Conservation (phyloP, 1,284 basidiomycete genomes). For the Neotropicomus parvogracilis region DNA sequence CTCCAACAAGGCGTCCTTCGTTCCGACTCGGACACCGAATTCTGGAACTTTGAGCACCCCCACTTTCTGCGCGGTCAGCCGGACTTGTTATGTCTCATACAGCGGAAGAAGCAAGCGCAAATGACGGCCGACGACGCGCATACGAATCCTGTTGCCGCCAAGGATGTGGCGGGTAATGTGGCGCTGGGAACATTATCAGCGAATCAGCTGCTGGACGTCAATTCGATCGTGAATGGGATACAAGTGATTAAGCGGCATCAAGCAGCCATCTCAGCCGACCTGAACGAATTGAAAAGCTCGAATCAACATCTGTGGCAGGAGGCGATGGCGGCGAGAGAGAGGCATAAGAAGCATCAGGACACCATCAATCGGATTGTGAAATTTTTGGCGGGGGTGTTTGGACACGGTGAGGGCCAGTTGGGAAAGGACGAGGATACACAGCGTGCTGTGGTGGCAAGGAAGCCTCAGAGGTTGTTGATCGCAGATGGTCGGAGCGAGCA, state of each 20-base stretch:
- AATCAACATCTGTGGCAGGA: slow-evolving; percentile 95
- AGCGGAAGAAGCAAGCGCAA: slow-evolving; percentile 62
- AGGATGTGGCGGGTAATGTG: slow-evolving; percentile 17
- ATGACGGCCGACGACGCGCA: slow-evolving; percentile 33
- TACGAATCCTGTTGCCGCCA: slow-evolving; percentile 7
- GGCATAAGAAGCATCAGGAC: slow-evolving; percentile 90
- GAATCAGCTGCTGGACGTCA: slow-evolving; percentile 67
- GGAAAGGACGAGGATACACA: slow-evolving; percentile 44
- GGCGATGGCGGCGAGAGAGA: slow-evolving; percentile 72
- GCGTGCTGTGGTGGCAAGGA: slow-evolving; percentile 48
- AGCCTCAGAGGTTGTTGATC: slow-evolving; percentile 62
- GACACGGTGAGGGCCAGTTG: slow-evolving; percentile 44
- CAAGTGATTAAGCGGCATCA: slow-evolving; percentile 90
- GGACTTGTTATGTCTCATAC: slow-evolving; percentile 86
- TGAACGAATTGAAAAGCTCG: slow-evolving; percentile 83
- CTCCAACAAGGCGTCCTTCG: slow-evolving; percentile 92
- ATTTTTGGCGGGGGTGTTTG: slow-evolving; percentile 93
- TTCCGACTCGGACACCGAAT: slow-evolving; percentile 78
- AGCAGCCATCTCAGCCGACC: slow-evolving; percentile 80
- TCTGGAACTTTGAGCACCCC: slow-evolving; percentile 92
- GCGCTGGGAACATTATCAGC: slow-evolving; percentile 28
- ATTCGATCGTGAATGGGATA: slow-evolving; percentile 78
- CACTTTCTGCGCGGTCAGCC: slow-evolving; percentile 89
- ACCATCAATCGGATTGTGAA: slow-evolving; percentile 96
- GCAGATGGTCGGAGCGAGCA: slow-evolving; percentile 45